Base-by-base conservation (phyloP, 1,284 basidiomycete species). In the Phellopilus nigrolimitatus region DNA sequence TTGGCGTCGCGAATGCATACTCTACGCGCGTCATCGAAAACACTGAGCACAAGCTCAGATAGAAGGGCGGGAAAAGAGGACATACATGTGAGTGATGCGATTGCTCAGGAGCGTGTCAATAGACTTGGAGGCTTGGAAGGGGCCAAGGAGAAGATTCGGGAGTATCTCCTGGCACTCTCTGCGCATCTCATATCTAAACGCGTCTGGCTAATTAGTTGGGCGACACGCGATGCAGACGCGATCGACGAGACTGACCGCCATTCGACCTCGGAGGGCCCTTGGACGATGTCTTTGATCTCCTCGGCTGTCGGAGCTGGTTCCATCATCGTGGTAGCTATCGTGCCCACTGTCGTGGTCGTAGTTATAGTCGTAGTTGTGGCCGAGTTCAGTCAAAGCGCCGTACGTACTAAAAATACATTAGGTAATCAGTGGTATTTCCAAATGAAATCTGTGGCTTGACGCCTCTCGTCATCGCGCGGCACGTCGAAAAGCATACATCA, bases 161-260 rank as follows among this genome's bases (percentile, higher is more conserved):
- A 95, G 73, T 60, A 97, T 93, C 66, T 93, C 83, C 69, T 97
- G 94, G 58, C 91, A 92, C 63, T 95, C 86, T 39, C 93, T 73
- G 37, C 94, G 78, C 94, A 97, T 97, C 67, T 97, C 93, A 63
- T 97, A 97, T 64, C 91, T 94, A 53, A 19, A 52, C 39, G 47
- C 48, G 41, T 28, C 33, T n/a, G 24, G 41, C 13, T 38, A 22
- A 51, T 43, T 25, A 44, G 30, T 21, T 42, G 40, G n/a, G n/a
- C n/a, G n/a, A n/a, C n/a, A 40, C 22, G 53, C 30, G 42, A 34
- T 19, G 38, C 52, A 19, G 37, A 48, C 34, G 31, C 13, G 25
- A 12, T 28, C 6, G 28, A 12, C 28, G 19, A 22, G 31, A 67
- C 75, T 58, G 54, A 83, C 84, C 77, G 79, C 87, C 87, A 90